phyloP scores from a whole-genome alignment of 371 early-diverging fungal species.

The Lichtheimia corymbifera region DNA sequence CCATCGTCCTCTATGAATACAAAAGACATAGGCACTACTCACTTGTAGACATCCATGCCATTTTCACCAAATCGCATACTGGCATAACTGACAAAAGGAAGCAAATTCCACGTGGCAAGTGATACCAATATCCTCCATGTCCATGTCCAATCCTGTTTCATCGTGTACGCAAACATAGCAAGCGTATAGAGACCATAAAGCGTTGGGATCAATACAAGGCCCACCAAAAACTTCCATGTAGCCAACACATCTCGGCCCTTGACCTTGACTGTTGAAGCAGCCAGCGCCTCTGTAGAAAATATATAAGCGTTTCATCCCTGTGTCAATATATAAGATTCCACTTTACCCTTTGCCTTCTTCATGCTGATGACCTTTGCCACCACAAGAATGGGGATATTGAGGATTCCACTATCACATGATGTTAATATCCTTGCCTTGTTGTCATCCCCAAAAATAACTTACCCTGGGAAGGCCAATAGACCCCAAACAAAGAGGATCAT shows the following conservation, averaged over 20 bases:
- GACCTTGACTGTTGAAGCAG: slow-evolving; percentile 90
- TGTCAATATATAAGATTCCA: not conserved
- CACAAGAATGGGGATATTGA: slow-evolving; percentile 80
- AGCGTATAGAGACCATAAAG: slow-evolving; percentile 76
- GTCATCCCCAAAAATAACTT: slow-evolving; percentile 18
- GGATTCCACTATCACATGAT: slow-evolving; percentile 52
- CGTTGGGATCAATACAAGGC: slow-evolving; percentile 76
- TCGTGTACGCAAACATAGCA: slow-evolving; percentile 46
- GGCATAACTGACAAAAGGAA: slow-evolving; percentile 79
- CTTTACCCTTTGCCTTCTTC: slow-evolving; percentile 75
- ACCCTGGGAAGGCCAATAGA: slow-evolving; percentile 85
- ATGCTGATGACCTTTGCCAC: slow-evolving; percentile 73
- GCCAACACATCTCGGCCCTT: slow-evolving; percentile 93
- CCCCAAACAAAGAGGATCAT: slow-evolving; percentile 70
- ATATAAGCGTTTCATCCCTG: slow-evolving; percentile 4
- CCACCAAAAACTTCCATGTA: slow-evolving; percentile 95
- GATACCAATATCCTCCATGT: slow-evolving; percentile 40
- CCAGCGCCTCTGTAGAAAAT: slow-evolving; percentile 71
- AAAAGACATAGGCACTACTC: slow-evolving; percentile 10
- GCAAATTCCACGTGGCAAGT: slow-evolving; percentile 55
- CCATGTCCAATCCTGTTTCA: slow-evolving; percentile 39
- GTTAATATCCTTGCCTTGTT: not conserved
- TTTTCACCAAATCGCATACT: slow-evolving; percentile 88
- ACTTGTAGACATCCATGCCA: slow-evolving; percentile 85
- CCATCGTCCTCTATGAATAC: too few species aligned